Evolutionary conservation across 345 rosid genomes (phyloP).

Genomic region (Excoecaria agallocha): DNA sequence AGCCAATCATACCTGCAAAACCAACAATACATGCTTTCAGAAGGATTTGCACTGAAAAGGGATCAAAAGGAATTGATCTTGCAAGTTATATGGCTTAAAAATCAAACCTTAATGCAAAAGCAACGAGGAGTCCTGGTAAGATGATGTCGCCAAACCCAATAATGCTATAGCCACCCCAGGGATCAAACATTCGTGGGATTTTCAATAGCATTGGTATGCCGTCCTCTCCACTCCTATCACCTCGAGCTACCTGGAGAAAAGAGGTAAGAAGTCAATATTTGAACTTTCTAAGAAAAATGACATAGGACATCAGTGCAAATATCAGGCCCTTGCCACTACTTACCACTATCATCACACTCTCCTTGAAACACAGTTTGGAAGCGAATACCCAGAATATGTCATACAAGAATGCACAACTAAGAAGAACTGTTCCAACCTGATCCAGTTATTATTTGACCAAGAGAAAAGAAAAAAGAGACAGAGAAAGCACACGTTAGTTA

Average conservation of each 20-base stretch:
- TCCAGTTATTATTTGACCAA: constrained; percentile 17
- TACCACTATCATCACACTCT: constrained; percentile 99
- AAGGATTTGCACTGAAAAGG: not conserved
- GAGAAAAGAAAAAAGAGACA: not conserved
- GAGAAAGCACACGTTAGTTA: not conserved
- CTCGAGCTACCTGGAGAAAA: constrained; percentile 82
- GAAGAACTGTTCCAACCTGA: constrained; percentile 96
- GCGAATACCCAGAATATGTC: constrained; percentile 99
- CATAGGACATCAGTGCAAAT: not conserved
- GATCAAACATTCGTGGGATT: constrained; percentile 96
- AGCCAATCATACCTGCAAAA: constrained; percentile 83
- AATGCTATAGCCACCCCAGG: constrained; percentile 99
- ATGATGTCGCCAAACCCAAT: constrained; percentile 98
- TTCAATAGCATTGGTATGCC: constrained; percentile 95
- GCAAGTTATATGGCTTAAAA: constrained; percentile 5
- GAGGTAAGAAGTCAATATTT: constrained; percentile 5
- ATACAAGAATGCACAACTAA: constrained; percentile 88
- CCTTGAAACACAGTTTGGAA: constrained; percentile 94
- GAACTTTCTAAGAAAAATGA: not conserved
- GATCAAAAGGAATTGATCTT: not conserved
- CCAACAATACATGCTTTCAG: too few species aligned
- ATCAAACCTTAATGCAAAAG: constrained; percentile 79
- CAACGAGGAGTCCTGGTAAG: constrained; percentile 87
- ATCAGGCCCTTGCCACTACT: constrained; percentile 28
- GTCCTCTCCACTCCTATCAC: constrained; percentile 91